Evolutionary conservation across 2,329 filamentous ascomycete species (phyloP).

Genomic region (Colletotrichum brevisporum): DNA sequence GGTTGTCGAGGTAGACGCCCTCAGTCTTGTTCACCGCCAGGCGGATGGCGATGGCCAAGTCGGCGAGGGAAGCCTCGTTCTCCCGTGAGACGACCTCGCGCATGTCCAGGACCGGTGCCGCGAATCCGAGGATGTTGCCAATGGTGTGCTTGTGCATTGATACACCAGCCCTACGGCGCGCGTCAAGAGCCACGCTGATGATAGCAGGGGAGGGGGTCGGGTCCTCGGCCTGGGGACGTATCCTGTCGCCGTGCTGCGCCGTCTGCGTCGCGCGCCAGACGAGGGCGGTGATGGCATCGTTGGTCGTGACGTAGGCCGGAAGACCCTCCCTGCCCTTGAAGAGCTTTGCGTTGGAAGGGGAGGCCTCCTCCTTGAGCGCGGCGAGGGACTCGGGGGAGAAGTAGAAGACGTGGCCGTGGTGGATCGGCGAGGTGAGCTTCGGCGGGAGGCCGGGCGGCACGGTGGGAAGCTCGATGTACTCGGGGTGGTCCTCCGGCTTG

Average conservation of each 20-base stretch:
- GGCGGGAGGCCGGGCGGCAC: conserved; percentile 46
- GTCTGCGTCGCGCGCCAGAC: conserved; percentile 37
- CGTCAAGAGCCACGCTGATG: too few relatives aligned
- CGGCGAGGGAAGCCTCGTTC: too few relatives aligned
- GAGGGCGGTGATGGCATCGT: conserved; percentile 34
- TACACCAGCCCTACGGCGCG: too few relatives aligned
- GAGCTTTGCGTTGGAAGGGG: conserved; percentile 47
- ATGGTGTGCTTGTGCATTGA: too few relatives aligned
- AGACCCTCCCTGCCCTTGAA: conserved; percentile 36
- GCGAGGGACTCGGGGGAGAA: conserved; percentile 47
- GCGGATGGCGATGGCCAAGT: too few relatives aligned
- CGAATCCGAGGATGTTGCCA: too few relatives aligned
- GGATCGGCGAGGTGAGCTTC: conserved; percentile 49
- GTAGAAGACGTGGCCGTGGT: conserved; percentile 51
- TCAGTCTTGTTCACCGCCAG: conserved; percentile 47
- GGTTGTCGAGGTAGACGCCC: conserved; percentile 49
- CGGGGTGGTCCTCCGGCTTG: conserved; percentile 48
- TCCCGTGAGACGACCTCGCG: too few relatives aligned
- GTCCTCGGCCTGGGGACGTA: conserved; percentile 39
- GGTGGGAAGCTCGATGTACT: conserved; percentile 43
- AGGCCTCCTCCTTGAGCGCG: conserved; percentile 50
- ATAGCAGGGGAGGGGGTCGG: conserved; percentile 36
- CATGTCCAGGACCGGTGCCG: too few relatives aligned
- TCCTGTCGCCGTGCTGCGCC: conserved; percentile 11
- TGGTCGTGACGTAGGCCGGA: conserved; percentile 48